A percentile compares a stretch with the other conserved stretches of the same genome.
These are phyloP conservation scores for Mycena olivaceomarginata DNA, from an alignment of 768 basidiomycete genomes.

Conservation along the genomic window DNA sequence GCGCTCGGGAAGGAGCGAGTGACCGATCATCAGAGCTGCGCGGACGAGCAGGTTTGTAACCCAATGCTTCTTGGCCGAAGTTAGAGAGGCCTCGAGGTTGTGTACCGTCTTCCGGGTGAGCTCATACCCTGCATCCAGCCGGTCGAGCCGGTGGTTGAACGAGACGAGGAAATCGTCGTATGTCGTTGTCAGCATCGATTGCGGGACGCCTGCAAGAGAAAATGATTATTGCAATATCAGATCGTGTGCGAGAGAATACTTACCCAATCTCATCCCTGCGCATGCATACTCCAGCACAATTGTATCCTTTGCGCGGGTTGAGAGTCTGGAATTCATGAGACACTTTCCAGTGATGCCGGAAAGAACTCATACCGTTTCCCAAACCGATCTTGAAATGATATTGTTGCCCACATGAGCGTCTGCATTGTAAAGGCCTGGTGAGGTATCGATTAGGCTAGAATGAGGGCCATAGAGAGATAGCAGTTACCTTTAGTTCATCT, in stretches of 20 bases:
- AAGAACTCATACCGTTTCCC: conserved; percentile 28
- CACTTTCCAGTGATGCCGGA: background rate
- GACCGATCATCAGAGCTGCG: conserved; percentile 37
- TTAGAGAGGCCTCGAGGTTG: conserved; percentile 33
- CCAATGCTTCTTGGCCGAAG: conserved; percentile 34
- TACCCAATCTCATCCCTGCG: conserved; percentile 38
- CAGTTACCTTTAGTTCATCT: conserved; percentile 26
- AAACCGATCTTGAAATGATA: conserved; percentile 39
- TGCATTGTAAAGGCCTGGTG: conserved; percentile 38
- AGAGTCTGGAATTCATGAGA: conserved; percentile 24
- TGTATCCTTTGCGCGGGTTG: conserved; percentile 38
- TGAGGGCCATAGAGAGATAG: background rate
- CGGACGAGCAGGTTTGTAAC: conserved; percentile 28
- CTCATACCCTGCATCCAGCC: conserved; percentile 35
- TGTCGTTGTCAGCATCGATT: conserved; percentile 33
- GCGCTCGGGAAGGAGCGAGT: conserved; percentile 38
- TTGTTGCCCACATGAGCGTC: conserved; percentile 40
- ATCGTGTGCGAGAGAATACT: background rate
- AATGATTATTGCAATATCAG: background rate
- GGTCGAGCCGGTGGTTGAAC: conserved; percentile 40
- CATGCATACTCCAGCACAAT: conserved; percentile 44
- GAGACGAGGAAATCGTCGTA: conserved; percentile 41
- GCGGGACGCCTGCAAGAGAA: conserved; percentile 17
- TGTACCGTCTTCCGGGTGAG: conserved; percentile 29
- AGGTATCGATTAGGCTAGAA: background rate